Evolutionary conservation across 1,284 basidiomycete species (phyloP), one percentile per base, ranked within the genome.

Genomic region (Rhodotorula sp.): DNA sequence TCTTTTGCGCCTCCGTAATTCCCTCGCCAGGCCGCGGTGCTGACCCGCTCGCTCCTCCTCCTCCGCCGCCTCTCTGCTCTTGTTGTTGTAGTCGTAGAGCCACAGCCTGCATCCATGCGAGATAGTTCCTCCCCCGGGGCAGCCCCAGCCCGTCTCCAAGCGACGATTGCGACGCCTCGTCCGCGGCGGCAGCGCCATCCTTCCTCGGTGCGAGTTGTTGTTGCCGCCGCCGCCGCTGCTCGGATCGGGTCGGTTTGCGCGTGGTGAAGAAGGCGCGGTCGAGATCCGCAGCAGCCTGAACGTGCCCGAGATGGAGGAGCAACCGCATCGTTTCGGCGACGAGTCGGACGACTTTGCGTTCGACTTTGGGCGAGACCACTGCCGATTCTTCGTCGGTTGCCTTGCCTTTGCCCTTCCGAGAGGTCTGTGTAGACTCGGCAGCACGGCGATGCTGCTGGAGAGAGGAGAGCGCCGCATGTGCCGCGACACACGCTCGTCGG

Each of bases 281-380:
- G 60, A 76, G 67, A 26, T 76, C 65, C 15, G 31, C 49, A 15
- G 74, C 74, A 31, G 62, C 65, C 28, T 55, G 19, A 49, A 66
- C 47, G 5, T 60, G 55, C 0, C 67, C 66, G 38, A 71, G 50
- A 15, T 43, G 38, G 19, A 73, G 49, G 18, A 73, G 54, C 31
- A 76, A 48, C 23, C 69, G 49, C 60, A 73, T 71, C 54, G 74
- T 69, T 34, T 76, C 65, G 2, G 61, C 71, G n/a, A 73, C 74
- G 54, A 74, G 60, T 26, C 48, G 49, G 18, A 64, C 69, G 50
- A 67, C 62, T n/a, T 57, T 60, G 49, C 58, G 54, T 38, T 55
- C 43, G 50, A 67, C 60, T n/a, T 62, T 55, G 47, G 55, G 56
- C 14, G 47, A 45, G 8, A 62, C 43, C 3, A 38, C 56, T n/a